Evolutionary conservation across 192 early-diverging fungal genomes (phyloP).

Genomic region (Coemansia guatemalensis): DNA sequence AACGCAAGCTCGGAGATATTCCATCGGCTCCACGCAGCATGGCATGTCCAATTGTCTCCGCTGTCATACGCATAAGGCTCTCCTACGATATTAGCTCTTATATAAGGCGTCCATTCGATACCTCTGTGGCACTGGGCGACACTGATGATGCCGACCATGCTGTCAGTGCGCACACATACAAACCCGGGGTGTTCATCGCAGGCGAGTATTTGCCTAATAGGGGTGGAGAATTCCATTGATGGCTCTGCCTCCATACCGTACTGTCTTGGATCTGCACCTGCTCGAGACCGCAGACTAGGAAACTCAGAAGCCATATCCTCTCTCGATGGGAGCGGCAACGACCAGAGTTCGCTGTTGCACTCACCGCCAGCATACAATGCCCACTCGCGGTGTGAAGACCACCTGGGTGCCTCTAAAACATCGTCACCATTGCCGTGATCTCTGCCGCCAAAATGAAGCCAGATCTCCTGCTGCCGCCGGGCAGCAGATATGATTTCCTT

Average conservation of each 20-base stretch:
- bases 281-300: constrained; percentile 14
- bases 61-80: constrained; percentile 25
- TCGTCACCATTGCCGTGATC: background rate
- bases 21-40: constrained; percentile 46
- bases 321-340: constrained; percentile 17
- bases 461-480: constrained; percentile 13
- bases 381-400: constrained; percentile 36
- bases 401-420: background rate
- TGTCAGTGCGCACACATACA: constrained; percentile 45
- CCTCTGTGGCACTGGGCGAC: constrained; percentile 13
- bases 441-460: background rate
- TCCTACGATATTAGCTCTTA: constrained; percentile 15
- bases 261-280: background rate
- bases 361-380: constrained; percentile 37
- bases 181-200: constrained; percentile 19
- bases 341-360: constrained; percentile 39
- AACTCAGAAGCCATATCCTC: background rate
- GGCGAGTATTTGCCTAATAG: constrained; percentile 29
- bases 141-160: constrained; percentile 26
- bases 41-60: constrained; percentile 40
- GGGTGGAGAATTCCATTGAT: constrained; percentile 39
- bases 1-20: constrained; percentile 25
- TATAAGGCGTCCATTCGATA: background rate
- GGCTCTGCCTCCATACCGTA: background rate
- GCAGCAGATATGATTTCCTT: background rate